Evolutionary conservation across 371 early-diverging fungal species (phyloP).

Genomic region (Lichtheimia corymbifera): DNA sequence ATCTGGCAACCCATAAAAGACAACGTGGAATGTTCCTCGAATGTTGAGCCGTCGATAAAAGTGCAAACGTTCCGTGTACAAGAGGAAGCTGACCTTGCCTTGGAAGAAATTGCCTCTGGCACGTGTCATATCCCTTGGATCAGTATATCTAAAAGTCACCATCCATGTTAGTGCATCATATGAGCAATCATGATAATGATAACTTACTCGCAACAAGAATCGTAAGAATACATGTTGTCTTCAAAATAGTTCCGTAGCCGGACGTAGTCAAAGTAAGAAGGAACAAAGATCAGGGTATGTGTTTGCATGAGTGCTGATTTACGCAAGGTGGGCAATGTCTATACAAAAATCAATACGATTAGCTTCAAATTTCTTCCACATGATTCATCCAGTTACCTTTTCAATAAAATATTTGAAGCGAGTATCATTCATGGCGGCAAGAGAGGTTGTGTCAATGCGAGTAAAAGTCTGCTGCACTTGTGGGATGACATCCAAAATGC

Average conservation of each 20-base stretch:
- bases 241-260: slow-evolving; percentile 85
- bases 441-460: slow-evolving; percentile 60
- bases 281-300: slow-evolving; percentile 85
- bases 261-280: slow-evolving; percentile 97
- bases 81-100: slow-evolving; percentile 73
- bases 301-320: slow-evolving; percentile 63
- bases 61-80: slow-evolving; percentile 94
- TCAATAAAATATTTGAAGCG: slow-evolving; percentile 88
- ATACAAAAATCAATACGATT: slow-evolving; percentile 1
- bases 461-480: slow-evolving; percentile 82
- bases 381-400: slow-evolving; percentile 41
- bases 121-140: slow-evolving; percentile 68
- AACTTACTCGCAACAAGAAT: slow-evolving; percentile 76
- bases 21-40: slow-evolving; percentile 80
- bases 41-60: slow-evolving; percentile 90
- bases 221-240: slow-evolving; percentile 75
- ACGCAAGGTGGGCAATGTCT: slow-evolving; percentile 60
- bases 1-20: slow-evolving; percentile 91
- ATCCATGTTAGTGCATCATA: not conserved
- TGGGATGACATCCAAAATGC: slow-evolving; percentile 76
- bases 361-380: not conserved
- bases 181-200: slow-evolving; percentile 3
- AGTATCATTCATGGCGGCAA: slow-evolving; percentile 73
- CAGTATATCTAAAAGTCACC: slow-evolving; percentile 55
- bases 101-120: slow-evolving; percentile 81